Conservation (phyloP, 352 stramenopile species). For the Pythium insidiosum region DNA sequence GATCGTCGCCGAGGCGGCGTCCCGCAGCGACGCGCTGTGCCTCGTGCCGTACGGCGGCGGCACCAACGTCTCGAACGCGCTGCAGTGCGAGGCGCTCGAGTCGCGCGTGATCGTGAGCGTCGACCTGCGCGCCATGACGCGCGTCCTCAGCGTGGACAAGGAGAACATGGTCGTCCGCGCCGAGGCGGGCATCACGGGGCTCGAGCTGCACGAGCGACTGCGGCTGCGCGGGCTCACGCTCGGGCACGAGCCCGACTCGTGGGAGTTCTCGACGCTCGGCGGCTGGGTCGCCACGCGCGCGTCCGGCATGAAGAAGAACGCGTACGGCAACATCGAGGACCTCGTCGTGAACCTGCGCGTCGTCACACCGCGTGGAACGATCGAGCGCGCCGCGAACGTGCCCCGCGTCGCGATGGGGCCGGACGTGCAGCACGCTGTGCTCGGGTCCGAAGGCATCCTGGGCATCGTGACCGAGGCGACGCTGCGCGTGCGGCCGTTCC, state of each 20-base stretch:
- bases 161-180: slow-evolving; percentile 85
- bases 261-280: slow-evolving; percentile 91
- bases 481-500: slow-evolving; percentile 84
- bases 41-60: slow-evolving; percentile 93
- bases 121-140: slow-evolving; percentile 89
- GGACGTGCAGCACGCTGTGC: slow-evolving; percentile 80
- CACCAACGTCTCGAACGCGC: slow-evolving; percentile 83
- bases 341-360: slow-evolving; percentile 82
- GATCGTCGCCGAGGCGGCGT: slow-evolving; percentile 72
- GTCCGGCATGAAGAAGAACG: slow-evolving; percentile 93
- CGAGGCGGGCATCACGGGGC: slow-evolving; percentile 88
- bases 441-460: slow-evolving; percentile 93
- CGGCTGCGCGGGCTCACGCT: slow-evolving; percentile 81
- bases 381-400: slow-evolving; percentile 39
- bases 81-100: slow-evolving; percentile 57
- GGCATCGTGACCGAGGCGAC: slow-evolving; percentile 92
- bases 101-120: slow-evolving; percentile 89
- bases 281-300: slow-evolving; percentile 90
- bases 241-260: slow-evolving; percentile 90
- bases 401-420: slow-evolving; percentile 84
- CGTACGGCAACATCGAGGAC: slow-evolving; percentile 94
- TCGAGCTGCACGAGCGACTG: slow-evolving; percentile 85
- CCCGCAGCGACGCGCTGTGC: slow-evolving; percentile 57
- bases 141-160: slow-evolving; percentile 55
- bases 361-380: slow-evolving; percentile 54